These are phyloP conservation scores for Sophora flavescens DNA, from an alignment of 306 rosid genomes.

Conservation along the genomic window DNA sequence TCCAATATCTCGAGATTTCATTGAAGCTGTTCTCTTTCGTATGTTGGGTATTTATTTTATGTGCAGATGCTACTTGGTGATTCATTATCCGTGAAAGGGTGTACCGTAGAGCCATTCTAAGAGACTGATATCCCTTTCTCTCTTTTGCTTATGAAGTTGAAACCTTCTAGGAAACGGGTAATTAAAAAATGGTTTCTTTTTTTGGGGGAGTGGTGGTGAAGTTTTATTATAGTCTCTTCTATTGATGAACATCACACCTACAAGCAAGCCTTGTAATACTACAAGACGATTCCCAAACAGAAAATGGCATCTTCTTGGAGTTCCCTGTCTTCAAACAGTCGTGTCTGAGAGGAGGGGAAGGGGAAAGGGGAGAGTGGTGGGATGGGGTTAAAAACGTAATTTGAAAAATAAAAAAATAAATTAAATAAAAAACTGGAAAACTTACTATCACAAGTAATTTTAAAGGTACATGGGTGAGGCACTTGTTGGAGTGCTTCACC, in stretches of 20 bases:
- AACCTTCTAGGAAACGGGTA: conserved; percentile 30
- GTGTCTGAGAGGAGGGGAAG: too few relatives aligned
- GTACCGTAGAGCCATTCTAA: conserved; percentile 91
- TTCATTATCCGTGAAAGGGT: conserved; percentile 80
- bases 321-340: conserved; percentile 77
- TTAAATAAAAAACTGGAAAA: too few relatives aligned
- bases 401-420: too few relatives aligned
- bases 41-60: background rate
- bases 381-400: too few relatives aligned
- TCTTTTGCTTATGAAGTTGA: too few relatives aligned
- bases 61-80: conserved; percentile 86
- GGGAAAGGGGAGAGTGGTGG: too few relatives aligned
- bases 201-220: conserved; percentile 12
- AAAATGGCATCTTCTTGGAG: conserved; percentile 64
- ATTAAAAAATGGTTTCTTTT: background rate
- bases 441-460: too few relatives aligned
- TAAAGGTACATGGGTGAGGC: too few relatives aligned
- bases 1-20: too few relatives aligned
- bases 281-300: conserved; percentile 82
- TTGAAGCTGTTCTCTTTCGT: too few relatives aligned
- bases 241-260: conserved; percentile 72
- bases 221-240: conserved; percentile 12
- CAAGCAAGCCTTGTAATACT: conserved; percentile 87
- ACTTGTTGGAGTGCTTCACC: too few relatives aligned
- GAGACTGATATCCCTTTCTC: conserved; percentile 36